These are phyloP conservation scores for Aspergillus melleus DNA, from an alignment of 2,329 filamentous ascomycete genomes.

Conservation along the genomic window DNA sequence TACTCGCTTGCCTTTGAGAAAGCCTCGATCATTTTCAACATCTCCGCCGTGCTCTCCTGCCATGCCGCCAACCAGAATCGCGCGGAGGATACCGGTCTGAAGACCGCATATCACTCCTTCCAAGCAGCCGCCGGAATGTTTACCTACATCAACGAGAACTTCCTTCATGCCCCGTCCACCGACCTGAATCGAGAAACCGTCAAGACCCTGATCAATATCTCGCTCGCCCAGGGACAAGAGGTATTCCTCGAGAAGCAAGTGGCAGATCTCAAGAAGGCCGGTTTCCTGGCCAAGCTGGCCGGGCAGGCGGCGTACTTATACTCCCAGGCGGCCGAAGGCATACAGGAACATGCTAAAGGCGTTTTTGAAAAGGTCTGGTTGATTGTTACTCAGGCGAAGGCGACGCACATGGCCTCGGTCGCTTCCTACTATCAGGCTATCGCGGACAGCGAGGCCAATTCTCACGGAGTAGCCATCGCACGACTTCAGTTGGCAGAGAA, in stretches of 20 bases:
- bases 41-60: slow-evolving; percentile 92
- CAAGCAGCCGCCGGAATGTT: slow-evolving; percentile 99
- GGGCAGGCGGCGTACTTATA: slow-evolving; percentile 90
- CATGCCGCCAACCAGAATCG: slow-evolving; percentile 92
- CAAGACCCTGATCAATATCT: slow-evolving; percentile 88
- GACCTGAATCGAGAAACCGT: slow-evolving; percentile 94
- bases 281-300: slow-evolving; percentile 85
- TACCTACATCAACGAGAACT: slow-evolving; percentile 99
- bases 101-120: slow-evolving; percentile 97
- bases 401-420: slow-evolving; percentile 76
- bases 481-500: slow-evolving; percentile 79
- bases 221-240: slow-evolving; percentile 93
- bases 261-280: slow-evolving; percentile 87
- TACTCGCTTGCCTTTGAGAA: slow-evolving; percentile 98
- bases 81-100: slow-evolving; percentile 87
- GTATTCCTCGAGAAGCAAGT: slow-evolving; percentile 97
- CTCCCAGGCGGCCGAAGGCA: slow-evolving; percentile 80
- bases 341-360: slow-evolving; percentile 86
- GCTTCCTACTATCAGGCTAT: slow-evolving; percentile 93
- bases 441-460: slow-evolving; percentile 84
- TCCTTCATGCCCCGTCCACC: slow-evolving; percentile 93
- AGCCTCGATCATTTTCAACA: slow-evolving; percentile 99
- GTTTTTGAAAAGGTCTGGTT: slow-evolving; percentile 96
- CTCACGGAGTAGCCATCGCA: slow-evolving; percentile 81
- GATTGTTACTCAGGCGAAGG: slow-evolving; percentile 69